phyloP scores from a whole-genome alignment of 352 stramenopile genomes.

The Aphanomyces euteiches region DNA sequence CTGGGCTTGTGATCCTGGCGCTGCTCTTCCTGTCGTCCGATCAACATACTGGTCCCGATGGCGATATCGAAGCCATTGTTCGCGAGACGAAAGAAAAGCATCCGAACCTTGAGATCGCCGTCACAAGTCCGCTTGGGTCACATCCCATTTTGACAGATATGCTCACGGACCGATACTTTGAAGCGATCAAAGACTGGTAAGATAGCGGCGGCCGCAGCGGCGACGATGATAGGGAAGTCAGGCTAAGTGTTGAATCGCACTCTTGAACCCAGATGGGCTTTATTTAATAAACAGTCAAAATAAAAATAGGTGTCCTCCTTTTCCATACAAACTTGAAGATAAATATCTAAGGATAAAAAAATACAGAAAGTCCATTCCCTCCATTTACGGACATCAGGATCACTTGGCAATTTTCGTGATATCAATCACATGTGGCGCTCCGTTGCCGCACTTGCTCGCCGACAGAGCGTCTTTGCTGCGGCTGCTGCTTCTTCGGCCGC shows the following conservation, averaged over 20 bases:
- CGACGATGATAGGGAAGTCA: not conserved
- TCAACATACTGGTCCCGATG: slow-evolving; percentile 63
- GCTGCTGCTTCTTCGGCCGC: not conserved
- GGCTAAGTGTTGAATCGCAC: too few relatives aligned
- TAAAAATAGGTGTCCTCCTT: too few relatives aligned
- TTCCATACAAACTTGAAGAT: too few relatives aligned
- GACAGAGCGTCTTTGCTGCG: not conserved
- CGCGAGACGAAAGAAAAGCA: slow-evolving; percentile 42
- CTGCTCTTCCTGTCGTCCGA: slow-evolving; percentile 77
- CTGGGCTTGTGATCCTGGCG: slow-evolving; percentile 59
- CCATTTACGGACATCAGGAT: too few relatives aligned
- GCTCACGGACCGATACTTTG: slow-evolving; percentile 58
- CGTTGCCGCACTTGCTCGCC: not conserved
- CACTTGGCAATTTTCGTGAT: too few relatives aligned
- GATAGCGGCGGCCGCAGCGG: not conserved
- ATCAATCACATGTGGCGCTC: slow-evolving; percentile 9
- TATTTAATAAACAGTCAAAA: too few relatives aligned
- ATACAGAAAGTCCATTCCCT: too few relatives aligned
- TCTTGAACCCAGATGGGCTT: too few relatives aligned
- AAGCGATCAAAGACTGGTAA: slow-evolving; percentile 33
- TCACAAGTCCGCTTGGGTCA: slow-evolving; percentile 62
- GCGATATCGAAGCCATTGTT: slow-evolving; percentile 77
- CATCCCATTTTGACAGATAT: slow-evolving; percentile 62
- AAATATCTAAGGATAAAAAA: too few relatives aligned
- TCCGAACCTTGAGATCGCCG: slow-evolving; percentile 47